Conservation (phyloP, 345 rosid species). For the Citrus mangshanensis region DNA sequence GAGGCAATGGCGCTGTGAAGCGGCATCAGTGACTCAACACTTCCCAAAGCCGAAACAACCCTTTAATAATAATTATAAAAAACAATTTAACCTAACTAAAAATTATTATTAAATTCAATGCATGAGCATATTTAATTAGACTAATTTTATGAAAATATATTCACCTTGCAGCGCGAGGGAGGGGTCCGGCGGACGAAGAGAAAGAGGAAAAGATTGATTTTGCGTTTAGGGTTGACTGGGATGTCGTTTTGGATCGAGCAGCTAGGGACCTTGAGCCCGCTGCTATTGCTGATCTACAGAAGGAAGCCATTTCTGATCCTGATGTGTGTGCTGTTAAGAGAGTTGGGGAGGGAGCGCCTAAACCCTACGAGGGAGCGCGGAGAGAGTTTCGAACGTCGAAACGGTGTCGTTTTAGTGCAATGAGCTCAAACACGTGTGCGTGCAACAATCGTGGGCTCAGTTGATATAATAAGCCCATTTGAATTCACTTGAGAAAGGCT, state of each 20-base stretch:
- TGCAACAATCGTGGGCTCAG: neutral
- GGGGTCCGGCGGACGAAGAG: conserved; percentile 38
- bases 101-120: neutral
- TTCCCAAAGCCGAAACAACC: conserved; percentile 58
- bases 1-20: conserved; percentile 82
- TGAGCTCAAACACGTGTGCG: too few species aligned
- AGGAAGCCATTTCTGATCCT: conserved; percentile 35
- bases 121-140: neutral
- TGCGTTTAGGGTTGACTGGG: conserved; percentile 23
- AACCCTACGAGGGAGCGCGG: conserved; percentile 17
- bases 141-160: neutral
- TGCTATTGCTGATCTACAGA: conserved; percentile 35
- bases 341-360: conserved; percentile 6
- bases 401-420: conserved; percentile 6
- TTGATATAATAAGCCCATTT: too few species aligned
- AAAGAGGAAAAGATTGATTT: conserved; percentile 24
- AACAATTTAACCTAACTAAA: neutral
- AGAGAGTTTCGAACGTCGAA: neutral
- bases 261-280: conserved; percentile 37
- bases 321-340: neutral
- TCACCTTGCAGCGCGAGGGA: conserved; percentile 50
- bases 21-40: conserved; percentile 74
- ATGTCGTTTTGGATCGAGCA: conserved; percentile 27
- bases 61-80: conserved; percentile 24
- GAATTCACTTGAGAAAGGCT: too few species aligned